These are phyloP conservation scores for Sutorius australiensis DNA, from an alignment of 768 basidiomycete genomes.

Conservation along the genomic window DNA sequence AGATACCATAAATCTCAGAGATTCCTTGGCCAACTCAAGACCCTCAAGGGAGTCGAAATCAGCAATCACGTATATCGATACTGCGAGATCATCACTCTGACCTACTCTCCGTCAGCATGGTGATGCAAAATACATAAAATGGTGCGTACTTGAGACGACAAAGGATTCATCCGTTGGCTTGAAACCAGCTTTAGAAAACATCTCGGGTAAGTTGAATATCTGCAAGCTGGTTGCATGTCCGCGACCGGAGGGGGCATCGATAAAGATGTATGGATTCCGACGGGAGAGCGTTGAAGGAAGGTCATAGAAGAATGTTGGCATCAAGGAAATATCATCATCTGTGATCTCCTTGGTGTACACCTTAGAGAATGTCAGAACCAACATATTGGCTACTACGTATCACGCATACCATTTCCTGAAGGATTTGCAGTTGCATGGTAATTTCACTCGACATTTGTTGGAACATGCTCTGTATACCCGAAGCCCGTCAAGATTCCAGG, in stretches of 20 bases:
- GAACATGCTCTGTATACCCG: conserved; percentile 17
- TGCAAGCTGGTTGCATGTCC: conserved; percentile 12
- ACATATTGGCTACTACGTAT: not conserved
- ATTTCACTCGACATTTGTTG: conserved; percentile 42
- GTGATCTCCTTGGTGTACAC: conserved; percentile 55
- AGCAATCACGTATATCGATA: conserved; percentile 65
- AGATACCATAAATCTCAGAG: conserved; percentile 62
- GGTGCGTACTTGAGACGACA: conserved; percentile 57
- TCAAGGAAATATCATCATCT: conserved; percentile 46
- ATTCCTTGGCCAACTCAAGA: conserved; percentile 55
- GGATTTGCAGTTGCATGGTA: conserved; percentile 53
- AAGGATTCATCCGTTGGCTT: conserved; percentile 43
- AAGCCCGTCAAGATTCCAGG: not conserved
- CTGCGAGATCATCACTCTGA: conserved; percentile 23
- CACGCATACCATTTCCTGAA: conserved; percentile 66
- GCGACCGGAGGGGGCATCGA: conserved; percentile 37
- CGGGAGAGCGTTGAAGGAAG: conserved; percentile 66
- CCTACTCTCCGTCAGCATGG: conserved; percentile 13
- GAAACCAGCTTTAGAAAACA: conserved; percentile 37
- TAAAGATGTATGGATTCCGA: conserved; percentile 75
- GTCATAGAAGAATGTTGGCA: conserved; percentile 86
- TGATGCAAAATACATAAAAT: not conserved
- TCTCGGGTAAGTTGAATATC: conserved; percentile 30
- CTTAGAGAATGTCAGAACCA: conserved; percentile 30
- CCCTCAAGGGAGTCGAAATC: conserved; percentile 72